Evolutionary conservation across 495 filamentous ascomycete species (phyloP).

Genomic region (Glutinoglossum americanum): DNA sequence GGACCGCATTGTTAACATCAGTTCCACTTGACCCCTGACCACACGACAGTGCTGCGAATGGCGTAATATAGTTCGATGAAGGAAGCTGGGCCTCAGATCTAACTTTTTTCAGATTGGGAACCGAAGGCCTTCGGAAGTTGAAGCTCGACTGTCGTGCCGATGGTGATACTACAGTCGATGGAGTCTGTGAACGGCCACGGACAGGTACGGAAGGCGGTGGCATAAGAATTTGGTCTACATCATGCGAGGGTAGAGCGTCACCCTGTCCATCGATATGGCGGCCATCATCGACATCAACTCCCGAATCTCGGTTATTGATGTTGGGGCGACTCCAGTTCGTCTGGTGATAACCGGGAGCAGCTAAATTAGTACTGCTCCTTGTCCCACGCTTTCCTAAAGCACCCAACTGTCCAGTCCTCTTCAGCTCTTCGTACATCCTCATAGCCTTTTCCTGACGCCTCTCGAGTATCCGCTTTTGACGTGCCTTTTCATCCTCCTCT

Average conservation of each 20-base stretch:
- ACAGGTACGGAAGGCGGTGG: slow-evolving; percentile 3
- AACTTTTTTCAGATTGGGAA: slow-evolving; percentile 18
- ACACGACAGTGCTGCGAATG: slow-evolving; percentile 1
- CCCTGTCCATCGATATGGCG: slow-evolving; percentile 8
- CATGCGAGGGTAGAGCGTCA: neutral
- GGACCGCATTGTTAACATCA: slow-evolving; percentile 14
- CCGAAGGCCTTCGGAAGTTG: slow-evolving; percentile 12
- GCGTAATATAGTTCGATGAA: slow-evolving; percentile 9
- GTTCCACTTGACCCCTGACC: slow-evolving; percentile 10
- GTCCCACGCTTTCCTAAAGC: neutral
- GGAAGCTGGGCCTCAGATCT: slow-evolving; percentile 18
- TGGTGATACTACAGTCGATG: slow-evolving; percentile 2
- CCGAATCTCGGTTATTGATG: slow-evolving; percentile 10
- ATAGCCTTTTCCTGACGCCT: slow-evolving; percentile 20
- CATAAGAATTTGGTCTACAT: slow-evolving; percentile 5
- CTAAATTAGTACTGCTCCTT: neutral
- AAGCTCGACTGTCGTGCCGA: slow-evolving; percentile 8
- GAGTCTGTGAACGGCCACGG: slow-evolving; percentile 4
- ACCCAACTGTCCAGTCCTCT: slow-evolving; percentile 27
- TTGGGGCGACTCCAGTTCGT: neutral
- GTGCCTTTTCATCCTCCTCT: neutral
- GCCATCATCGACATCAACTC: slow-evolving; percentile 11
- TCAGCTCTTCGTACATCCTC: slow-evolving; percentile 37
- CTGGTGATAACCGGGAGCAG: neutral
- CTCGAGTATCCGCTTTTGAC: neutral